phyloP scores from a whole-genome alignment of 1,284 basidiomycete genomes.

The Leccinum subfulvum region DNA sequence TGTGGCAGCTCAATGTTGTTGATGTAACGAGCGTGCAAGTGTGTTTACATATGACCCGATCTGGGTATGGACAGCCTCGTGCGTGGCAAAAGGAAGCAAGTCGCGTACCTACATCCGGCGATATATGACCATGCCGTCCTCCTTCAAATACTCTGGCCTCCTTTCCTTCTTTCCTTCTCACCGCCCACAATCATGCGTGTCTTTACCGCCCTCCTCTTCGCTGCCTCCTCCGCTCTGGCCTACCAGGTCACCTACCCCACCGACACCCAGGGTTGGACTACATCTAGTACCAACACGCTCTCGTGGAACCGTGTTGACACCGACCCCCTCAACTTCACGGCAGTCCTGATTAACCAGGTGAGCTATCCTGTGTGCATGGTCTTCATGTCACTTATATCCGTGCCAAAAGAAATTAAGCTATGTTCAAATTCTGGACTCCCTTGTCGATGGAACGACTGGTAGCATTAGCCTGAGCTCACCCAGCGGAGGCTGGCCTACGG shows the following conservation, averaged over 20 bases:
- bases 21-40: background rate
- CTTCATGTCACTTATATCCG: background rate
- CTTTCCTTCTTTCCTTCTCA: conserved; percentile 5
- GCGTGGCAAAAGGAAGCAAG: conserved; percentile 23
- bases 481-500: conserved; percentile 56
- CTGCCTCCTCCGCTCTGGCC: conserved; percentile 56
- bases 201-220: conserved; percentile 44
- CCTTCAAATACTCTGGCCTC: background rate
- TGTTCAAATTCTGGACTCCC: conserved; percentile 46
- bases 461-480: conserved; percentile 47
- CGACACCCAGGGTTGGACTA: conserved; percentile 53
- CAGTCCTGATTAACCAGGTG: conserved; percentile 64
- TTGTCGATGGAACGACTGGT: conserved; percentile 45
- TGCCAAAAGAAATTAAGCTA: conserved; percentile 27
- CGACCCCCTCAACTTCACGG: conserved; percentile 66
- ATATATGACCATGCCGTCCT: conserved; percentile 6
- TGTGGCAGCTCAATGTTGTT: background rate
- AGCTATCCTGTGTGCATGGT: conserved; percentile 16
- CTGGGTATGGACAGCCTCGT: background rate
- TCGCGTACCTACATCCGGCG: conserved; percentile 6
- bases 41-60: conserved; percentile 11
- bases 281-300: conserved; percentile 56
- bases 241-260: conserved; percentile 60
- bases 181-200: conserved; percentile 44
- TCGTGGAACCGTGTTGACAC: conserved; percentile 64